Percentiles rank a stretch among this genome's conserved stretches.
Evolutionary conservation across 2,329 filamentous ascomycete genomes (phyloP).

Genomic region (Aspergillus pseudoterreus): DNA sequence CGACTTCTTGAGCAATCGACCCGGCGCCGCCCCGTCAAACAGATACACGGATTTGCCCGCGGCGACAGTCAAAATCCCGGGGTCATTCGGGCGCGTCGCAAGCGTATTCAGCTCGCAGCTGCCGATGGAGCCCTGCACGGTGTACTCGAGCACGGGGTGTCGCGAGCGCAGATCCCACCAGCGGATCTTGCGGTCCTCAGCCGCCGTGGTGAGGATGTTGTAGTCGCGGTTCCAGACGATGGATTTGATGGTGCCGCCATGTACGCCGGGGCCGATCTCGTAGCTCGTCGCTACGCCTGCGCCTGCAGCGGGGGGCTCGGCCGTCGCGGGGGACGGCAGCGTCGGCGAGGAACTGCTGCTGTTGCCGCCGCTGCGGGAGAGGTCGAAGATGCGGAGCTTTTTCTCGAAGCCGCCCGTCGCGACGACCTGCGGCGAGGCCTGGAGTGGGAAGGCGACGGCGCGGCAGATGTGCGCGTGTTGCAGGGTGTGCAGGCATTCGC

Average conservation of each 20-base stretch:
- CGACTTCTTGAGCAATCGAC: slow-evolving; percentile 69
- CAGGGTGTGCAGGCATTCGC: slow-evolving; percentile 80
- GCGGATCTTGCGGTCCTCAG: slow-evolving; percentile 82
- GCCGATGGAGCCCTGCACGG: slow-evolving; percentile 79
- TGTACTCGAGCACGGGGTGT: slow-evolving; percentile 69
- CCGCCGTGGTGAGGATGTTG: slow-evolving; percentile 84
- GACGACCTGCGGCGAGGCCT: slow-evolving; percentile 72
- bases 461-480: slow-evolving; percentile 95
- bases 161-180: slow-evolving; percentile 89
- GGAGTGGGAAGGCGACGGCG: slow-evolving; percentile 82
- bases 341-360: slow-evolving; percentile 38
- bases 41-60: slow-evolving; percentile 95
- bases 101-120: slow-evolving; percentile 84
- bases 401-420: slow-evolving; percentile 96
- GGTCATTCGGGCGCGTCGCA: slow-evolving; percentile 56
- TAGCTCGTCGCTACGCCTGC: slow-evolving; percentile 61
- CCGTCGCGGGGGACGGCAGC: slow-evolving; percentile 33
- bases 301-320: slow-evolving; percentile 38
- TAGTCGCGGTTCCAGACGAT: slow-evolving; percentile 91
- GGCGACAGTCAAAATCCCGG: slow-evolving; percentile 78
- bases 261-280: slow-evolving; percentile 81
- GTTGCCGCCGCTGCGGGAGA: slow-evolving; percentile 55
- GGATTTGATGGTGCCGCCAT: slow-evolving; percentile 87
- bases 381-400: slow-evolving; percentile 89
- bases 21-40: slow-evolving; percentile 73